Evolutionary conservation across 345 rosid genomes (phyloP).

Genomic region (Salix udensis): DNA sequence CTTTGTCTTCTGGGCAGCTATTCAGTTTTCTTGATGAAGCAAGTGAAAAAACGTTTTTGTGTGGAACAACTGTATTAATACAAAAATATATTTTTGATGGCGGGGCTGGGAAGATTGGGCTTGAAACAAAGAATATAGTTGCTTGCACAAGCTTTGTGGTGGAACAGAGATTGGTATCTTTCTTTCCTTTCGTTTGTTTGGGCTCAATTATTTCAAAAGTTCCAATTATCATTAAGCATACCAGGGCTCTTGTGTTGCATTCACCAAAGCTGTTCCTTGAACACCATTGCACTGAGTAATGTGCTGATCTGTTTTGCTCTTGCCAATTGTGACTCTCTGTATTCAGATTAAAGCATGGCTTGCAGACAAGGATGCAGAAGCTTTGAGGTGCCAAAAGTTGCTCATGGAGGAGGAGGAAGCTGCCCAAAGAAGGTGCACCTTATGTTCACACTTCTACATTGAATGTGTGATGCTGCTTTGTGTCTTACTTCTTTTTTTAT

Average conservation of each 20-base stretch:
- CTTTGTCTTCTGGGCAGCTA: conserved; percentile 67
- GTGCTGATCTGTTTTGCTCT: not conserved
- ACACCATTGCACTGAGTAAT: not conserved
- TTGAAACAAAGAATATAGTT: conserved; percentile 78
- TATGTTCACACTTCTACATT: not conserved
- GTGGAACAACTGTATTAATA: conserved; percentile 61
- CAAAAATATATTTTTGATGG: conserved; percentile 91
- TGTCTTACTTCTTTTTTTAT: not conserved
- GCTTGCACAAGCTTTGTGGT: conserved; percentile 79
- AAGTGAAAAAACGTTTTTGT: conserved; percentile 84
- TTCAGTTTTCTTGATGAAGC: conserved; percentile 89
- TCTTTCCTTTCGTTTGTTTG: conserved; percentile 3
- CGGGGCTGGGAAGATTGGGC: conserved; percentile 69
- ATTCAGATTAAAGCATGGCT: conserved; percentile 81
- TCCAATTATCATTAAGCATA: not conserved
- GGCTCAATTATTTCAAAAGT: not conserved
- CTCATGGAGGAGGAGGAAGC: conserved; percentile 98
- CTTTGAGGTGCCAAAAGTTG: conserved; percentile 84
- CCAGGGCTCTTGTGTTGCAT: not conserved
- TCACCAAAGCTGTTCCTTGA: not conserved
- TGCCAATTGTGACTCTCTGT: conserved; percentile 11
- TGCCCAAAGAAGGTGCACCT: conserved; percentile 68
- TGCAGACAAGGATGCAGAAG: conserved; percentile 92
- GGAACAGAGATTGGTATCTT: conserved; percentile 80
- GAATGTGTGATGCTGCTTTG: not conserved